Base-by-base conservation (phyloP, 2,329 filamentous ascomycete genomes). In the Cordyceps javanica region DNA sequence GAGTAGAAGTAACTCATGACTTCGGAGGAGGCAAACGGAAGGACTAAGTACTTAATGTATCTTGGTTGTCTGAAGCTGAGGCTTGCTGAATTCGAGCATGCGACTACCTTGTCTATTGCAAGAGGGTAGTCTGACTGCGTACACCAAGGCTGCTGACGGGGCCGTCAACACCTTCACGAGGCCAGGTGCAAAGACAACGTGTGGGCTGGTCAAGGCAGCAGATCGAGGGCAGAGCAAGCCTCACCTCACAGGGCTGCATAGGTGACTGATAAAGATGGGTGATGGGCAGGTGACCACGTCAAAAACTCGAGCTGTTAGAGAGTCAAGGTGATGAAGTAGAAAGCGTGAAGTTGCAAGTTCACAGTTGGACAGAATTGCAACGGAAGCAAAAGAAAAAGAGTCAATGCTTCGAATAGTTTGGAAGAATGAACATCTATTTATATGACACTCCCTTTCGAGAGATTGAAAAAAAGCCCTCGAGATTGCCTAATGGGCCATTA, bases 121-220 rank as follows among this genome's bases (percentile, higher is more conserved):
- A 51, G 39, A 10, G 38, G 55, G 55, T 57, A n/a, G 55, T 51
- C 55, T 57, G 55, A 57, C 55, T 45, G 46, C 34, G 13, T 7
- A 56, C n/a, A 34, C 26, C 10, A 28, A 51, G 46, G 55, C 55
- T 57, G 55, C 46, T 57, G 55, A 57, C 55, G 38, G 30, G 44
- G 14, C 26, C 55, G 55, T 30, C 38, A 45, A 28, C 28, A 7
- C 23, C 16, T 45, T 44, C 46, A 45, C 55, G 51, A 51, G 55
- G 28, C 21, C 38, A 51, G 26, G 55, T n/a, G 46, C 44, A 30
- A 30, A 26, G 46, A 51, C 38, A 57, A 32, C 32, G 36, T 45
- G 55, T 50, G 55, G 55, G 26, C 30, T 25, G 38, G 16, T 11
- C 1, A n/a, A 28, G 21, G 53, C 42, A 55, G 34, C 41, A 45